phyloP scores from a whole-genome alignment of 306 rosid genomes.

The Lotus japonicus region DNA sequence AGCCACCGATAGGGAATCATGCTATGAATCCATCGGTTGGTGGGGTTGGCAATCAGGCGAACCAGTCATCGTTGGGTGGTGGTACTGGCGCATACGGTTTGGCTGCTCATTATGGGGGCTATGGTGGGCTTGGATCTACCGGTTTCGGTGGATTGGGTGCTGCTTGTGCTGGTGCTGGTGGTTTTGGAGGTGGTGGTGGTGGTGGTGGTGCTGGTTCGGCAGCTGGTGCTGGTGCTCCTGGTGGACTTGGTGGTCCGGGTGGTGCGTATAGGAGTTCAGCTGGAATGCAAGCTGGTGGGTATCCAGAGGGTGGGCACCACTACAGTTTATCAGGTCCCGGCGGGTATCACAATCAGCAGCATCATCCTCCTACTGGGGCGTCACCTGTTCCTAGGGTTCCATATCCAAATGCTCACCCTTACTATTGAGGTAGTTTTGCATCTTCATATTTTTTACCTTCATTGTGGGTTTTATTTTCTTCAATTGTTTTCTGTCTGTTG shows the following conservation, averaged over 20 bases:
- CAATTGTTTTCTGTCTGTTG: neutral
- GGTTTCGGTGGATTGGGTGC: conserved; percentile 18
- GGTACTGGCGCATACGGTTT: conserved; percentile 50
- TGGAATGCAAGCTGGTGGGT: conserved; percentile 69
- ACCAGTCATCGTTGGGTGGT: conserved; percentile 43
- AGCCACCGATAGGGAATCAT: conserved; percentile 61
- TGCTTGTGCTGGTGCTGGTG: conserved; percentile 17
- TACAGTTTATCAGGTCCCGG: conserved; percentile 58
- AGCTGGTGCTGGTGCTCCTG: conserved; percentile 8
- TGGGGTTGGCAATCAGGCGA: conserved; percentile 45
- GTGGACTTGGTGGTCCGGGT: conserved; percentile 29
- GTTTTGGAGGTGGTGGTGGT: conserved; percentile 19
- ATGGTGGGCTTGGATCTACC: conserved; percentile 36
- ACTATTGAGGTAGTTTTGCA: conserved; percentile 70
- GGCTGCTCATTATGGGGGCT: conserved; percentile 61
- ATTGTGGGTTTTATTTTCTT: neutral
- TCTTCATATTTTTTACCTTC: neutral
- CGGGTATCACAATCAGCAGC: conserved; percentile 75
- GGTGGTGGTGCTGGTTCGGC: conserved; percentile 24
- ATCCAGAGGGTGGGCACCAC: conserved; percentile 69
- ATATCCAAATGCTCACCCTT: conserved; percentile 73
- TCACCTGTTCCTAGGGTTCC: conserved; percentile 80
- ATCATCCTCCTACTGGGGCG: conserved; percentile 67
- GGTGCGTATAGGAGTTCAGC: conserved; percentile 64
- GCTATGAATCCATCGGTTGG: conserved; percentile 23